Evolutionary conservation across 179 eudicot species (phyloP), one percentile per base, ranked within the genome.

Genomic region (Beta lomatogona): DNA sequence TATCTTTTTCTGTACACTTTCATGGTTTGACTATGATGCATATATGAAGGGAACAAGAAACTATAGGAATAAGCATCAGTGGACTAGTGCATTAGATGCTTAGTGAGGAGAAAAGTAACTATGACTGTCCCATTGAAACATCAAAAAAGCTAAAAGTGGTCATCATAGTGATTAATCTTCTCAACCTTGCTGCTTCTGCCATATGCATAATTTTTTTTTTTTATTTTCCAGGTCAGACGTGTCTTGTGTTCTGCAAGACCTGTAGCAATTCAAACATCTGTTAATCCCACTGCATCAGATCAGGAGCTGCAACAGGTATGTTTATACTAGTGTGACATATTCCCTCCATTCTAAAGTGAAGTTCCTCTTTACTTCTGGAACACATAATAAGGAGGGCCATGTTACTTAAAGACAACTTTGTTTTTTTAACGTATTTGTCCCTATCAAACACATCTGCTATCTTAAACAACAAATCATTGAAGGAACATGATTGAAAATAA

Each of bases 301-400:
- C 98, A 97, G 88, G 99, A 97, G 83, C 84, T 90, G 81, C 99
- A 97, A 85, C 99, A 97, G 94, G 99, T 97, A 78, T 74, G 79
- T 13, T 54, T 16, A 78, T 64, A 18, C 19, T 72, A 10, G 41
- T 13, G 3, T 70, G 46, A 4, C 28, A 3, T 69, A 18, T 46
- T n/a, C 75, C 6, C 57, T 48, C 28, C 14, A 9, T 71, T 55
- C 7, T 53, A 44, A 44, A 69, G 25, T 36, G 19, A 58, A 41
- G 16, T 10, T 11, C 46, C 28, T 25, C 28, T 25, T 25, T 28
- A 18, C n/a, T n/a, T 71, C 48, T 9, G n/a, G 1, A 48, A 9
- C 50, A 25, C 28, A 25, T 25, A 25, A 25, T 25, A 25, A 25
- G 28, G 28, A 25, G 28, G 28, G 28, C 28, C 28, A 25, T 25